Evolutionary conservation across 805 yeast genomes (phyloP).

Genomic region (Candida ortonii): DNA sequence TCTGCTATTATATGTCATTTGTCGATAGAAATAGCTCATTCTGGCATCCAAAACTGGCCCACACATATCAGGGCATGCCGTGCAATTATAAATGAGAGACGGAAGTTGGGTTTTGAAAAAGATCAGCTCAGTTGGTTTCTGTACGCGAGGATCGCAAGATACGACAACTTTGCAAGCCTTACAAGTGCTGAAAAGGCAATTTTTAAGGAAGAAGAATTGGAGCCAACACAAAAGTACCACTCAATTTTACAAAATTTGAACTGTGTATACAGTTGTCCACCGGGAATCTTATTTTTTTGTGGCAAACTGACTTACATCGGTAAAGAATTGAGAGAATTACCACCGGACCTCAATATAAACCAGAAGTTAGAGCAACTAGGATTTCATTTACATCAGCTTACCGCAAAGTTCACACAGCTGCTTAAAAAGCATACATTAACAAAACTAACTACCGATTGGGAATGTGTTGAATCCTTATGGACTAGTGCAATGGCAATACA

Average conservation of each 20-base stretch:
- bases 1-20: slow-evolving; percentile 12
- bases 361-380: slow-evolving; percentile 6
- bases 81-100: slow-evolving; percentile 9
- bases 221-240: slow-evolving; percentile 4
- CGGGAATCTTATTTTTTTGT: slow-evolving; percentile 6
- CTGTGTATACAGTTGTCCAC: slow-evolving; percentile 10
- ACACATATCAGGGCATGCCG: slow-evolving; percentile 10
- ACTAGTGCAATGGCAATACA: slow-evolving; percentile 10
- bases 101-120: not conserved
- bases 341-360: too few species aligned
- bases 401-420: slow-evolving; percentile 2
- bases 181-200: slow-evolving; percentile 11
- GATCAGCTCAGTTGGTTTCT: slow-evolving; percentile 12
- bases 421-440: slow-evolving; percentile 1
- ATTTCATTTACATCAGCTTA: slow-evolving; percentile 3
- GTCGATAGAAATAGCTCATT: slow-evolving; percentile 10
- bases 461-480: slow-evolving; percentile 12
- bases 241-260: slow-evolving; percentile 6
- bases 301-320: slow-evolving; percentile 8
- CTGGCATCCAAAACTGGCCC: slow-evolving; percentile 12
- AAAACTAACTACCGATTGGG: slow-evolving; percentile 8
- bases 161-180: slow-evolving; percentile 12
- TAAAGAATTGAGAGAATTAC: slow-evolving; percentile 1
- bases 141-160: slow-evolving; percentile 9
- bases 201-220: slow-evolving; percentile 8